Evolutionary conservation across 1,284 basidiomycete genomes (phyloP).

Genomic region (Leccinum fallax): DNA sequence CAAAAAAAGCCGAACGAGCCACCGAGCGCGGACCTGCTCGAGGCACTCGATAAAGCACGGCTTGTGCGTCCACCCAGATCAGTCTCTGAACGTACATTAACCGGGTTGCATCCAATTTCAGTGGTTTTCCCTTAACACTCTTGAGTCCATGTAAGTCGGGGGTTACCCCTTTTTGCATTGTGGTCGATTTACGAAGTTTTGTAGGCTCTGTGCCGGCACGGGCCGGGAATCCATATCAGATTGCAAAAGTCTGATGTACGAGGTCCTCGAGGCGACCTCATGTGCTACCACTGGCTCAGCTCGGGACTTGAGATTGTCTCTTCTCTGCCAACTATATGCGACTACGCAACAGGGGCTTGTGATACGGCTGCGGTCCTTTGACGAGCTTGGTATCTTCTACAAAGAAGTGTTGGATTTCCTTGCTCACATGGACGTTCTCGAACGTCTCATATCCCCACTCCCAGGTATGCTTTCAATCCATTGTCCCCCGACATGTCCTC

Average conservation of each 20-base stretch:
- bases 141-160: conserved; percentile 42
- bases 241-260: conserved; percentile 34
- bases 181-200: conserved; percentile 8
- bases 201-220: conserved; percentile 44
- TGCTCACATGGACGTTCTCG: conserved; percentile 39
- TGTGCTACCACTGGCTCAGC: conserved; percentile 26
- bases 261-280: conserved; percentile 33
- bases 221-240: conserved; percentile 40
- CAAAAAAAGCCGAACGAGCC: conserved; percentile 32
- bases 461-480: conserved; percentile 35
- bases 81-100: conserved; percentile 15
- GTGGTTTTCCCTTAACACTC: conserved; percentile 43
- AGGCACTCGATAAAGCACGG: conserved; percentile 40
- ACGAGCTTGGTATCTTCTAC: conserved; percentile 37
- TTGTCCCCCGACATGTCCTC: neutral
- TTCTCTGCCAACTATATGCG: conserved; percentile 38
- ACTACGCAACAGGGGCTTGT: conserved; percentile 35
- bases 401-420: conserved; percentile 37
- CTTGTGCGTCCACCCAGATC: conserved; percentile 34
- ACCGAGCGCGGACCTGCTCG: conserved; percentile 28
- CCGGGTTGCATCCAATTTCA: conserved; percentile 19
- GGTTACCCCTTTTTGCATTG: neutral
- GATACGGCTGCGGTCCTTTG: conserved; percentile 31
- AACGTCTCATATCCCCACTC: conserved; percentile 41
- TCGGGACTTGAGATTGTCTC: conserved; percentile 40